Evolutionary conservation across 1,284 basidiomycete genomes (phyloP), one percentile per base, ranked within the genome.

Genomic region (Apiotrichum brassicae): DNA sequence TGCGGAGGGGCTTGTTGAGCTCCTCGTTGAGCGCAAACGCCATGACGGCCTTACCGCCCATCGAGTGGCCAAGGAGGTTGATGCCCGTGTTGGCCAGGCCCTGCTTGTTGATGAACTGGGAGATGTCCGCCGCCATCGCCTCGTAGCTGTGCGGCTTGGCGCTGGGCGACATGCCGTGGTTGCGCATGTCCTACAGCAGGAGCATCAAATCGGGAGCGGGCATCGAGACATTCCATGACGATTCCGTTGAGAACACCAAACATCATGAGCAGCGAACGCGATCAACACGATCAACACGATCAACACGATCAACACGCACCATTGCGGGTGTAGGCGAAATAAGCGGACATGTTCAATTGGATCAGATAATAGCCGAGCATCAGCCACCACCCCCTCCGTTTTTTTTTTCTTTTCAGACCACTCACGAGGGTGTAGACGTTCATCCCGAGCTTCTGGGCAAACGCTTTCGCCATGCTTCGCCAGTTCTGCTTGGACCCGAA

Each of bases 401-500:
- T n/a, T 14, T 18, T 16, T 16, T 16, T 13, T 34, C 33, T n/a
- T 7, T 30, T 7, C n/a, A 6, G 18, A 37, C 35, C 11, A 65
- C 74, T 43, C 46, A 77, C 77, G 8, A 80, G 58, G 8, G 77
- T 72, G 57, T 76, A 78, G 7, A 81, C 74, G 1, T 75, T 74
- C 54, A 78, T 71, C 8, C 70, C 71, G 14, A 77, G 69, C 25
- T 70, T 62, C 19, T 69, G 51, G 2, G 77, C 74, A 58, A 80
- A 76, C 8, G 68, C 67, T 49, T 75, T 75, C 0, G 75, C 76
- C 11, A 80, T 59, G 9, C 75, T 76, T 9, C 79, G 68, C 78
- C 78, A 81, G 61, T 81, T 81, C 62, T 80, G 78, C 60, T 80
- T 80, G 13, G 76, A 77, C 2, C 79, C 79, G 43, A 76, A 77